Percentiles rank a stretch among this genome's conserved stretches.
phyloP scores from a whole-genome alignment of 805 yeast species.

The Nakazawaea holstii region DNA sequence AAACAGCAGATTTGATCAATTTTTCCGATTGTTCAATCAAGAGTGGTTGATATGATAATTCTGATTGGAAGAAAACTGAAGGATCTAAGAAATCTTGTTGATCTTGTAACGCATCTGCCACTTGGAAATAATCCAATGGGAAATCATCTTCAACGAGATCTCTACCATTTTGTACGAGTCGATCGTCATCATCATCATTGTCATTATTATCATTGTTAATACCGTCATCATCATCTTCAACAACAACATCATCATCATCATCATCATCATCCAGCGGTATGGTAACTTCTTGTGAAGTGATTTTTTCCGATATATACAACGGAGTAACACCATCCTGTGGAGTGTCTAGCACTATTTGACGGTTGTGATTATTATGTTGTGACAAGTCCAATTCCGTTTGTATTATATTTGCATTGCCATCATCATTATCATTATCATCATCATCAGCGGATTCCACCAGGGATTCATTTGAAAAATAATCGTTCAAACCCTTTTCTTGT shows the following conservation, averaged over 20 bases:
- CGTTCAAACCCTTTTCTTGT: neutral
- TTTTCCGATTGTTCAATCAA: conserved; percentile 13
- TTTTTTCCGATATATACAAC: conserved; percentile 10
- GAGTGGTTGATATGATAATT: conserved; percentile 1
- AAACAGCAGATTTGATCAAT: neutral
- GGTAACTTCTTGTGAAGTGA: conserved; percentile 12
- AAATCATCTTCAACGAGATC: conserved; percentile 42
- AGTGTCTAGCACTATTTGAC: neutral
- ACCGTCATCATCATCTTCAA: conserved; percentile 22
- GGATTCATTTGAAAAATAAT: neutral
- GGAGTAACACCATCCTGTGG: conserved; percentile 6
- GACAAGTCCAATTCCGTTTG: too few relatives aligned
- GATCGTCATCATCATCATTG: conserved; percentile 14
- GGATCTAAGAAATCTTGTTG: conserved; percentile 17
- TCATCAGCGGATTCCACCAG: conserved; percentile 13
- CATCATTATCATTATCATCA: neutral
- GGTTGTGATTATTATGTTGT: too few relatives aligned
- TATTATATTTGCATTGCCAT: neutral
- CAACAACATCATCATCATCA: neutral
- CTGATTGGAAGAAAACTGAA: conserved; percentile 23
- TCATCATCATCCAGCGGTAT: neutral
- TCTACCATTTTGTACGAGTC: neutral
- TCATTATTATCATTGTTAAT: too few relatives aligned
- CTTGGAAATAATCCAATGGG: conserved; percentile 64
- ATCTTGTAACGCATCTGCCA: conserved; percentile 28